Base-by-base conservation (phyloP, 208 protist genomes). In the Trypanosoma melophagium region DNA sequence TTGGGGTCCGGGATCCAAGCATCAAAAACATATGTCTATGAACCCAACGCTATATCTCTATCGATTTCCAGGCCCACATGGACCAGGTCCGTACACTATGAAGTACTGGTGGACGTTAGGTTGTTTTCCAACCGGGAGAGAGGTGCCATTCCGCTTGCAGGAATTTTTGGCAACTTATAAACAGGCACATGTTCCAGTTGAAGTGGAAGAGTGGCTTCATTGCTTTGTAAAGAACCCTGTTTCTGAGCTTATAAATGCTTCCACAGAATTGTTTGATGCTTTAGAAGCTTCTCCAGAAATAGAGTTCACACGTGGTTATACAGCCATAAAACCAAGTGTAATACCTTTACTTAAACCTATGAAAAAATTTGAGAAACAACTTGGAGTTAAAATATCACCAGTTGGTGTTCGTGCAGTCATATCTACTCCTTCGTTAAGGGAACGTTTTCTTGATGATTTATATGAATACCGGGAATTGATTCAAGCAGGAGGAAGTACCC, bases 51-150 rank as follows among this genome's bases (percentile, higher is more conserved):
- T 74, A 47, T 96, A 89, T 71, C 57, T 94, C 35, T 96, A 96
- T 45, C 71, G 91, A 16, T 94, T 94, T 82, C 73, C 91, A 24
- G 88, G 87, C 24, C 81, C 83, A 31, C 72, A 69, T 57, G 88
- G 88, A 16, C 91, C 91, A 24, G 91, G 91, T 1, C 88, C 87
- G 13, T 94, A 92, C 60, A 89, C 87, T 14, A 94, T 96, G 88
- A 96, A 96, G 69, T 96, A 94, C 58, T 96, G 86, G 86, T 94
- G 88, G 86, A 96, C 91, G 40, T 67, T 94, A 13, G 91, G 91
- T 10, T 91, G 84, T 78, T 93, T 94, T 65, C 91, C 91, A 14
- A 96, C 86, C 28, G 91, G 91, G 22, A 56, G 90, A 56, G 83
- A 90, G 51, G 64, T 66, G 25, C 91, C 91, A 1, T 96, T 94